Evolutionary conservation across 106 monocot species (phyloP), one percentile per base, ranked within the genome.

Genomic region (Xerophyta viscosa): DNA sequence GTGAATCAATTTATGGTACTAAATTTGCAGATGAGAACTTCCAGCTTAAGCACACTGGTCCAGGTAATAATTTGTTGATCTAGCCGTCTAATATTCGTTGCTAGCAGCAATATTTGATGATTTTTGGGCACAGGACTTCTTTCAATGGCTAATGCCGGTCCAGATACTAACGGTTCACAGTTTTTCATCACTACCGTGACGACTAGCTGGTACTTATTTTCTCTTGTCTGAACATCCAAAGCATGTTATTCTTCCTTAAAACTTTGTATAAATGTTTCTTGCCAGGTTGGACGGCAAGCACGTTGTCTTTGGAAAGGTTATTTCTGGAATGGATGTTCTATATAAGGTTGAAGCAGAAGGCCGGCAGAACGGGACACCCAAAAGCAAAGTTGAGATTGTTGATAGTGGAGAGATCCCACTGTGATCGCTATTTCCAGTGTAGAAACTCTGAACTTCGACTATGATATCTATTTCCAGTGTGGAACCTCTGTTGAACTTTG

Each of bases 301-400:
- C 53, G 94, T 94, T 20, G 94, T 94, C 19, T 94, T 94, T 20
- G 94, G 88, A 22, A 88, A 94, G 59, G 94, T 94, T 21, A 3
- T 94, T 0, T 88, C 88, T 31, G 94, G 94, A 58, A 94, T 94
- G 94, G 88, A 94, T 68, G 94, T 94, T 42, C 63, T 94, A 3
- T 94, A 94, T 80, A 88, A 94, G 69, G 31, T 94, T 1, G 94
- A 94, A 66, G 94, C 94, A 4, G 94, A 88, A 76, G 94, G 94
- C 2, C 68, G 47, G 47, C 88, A 84, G 30, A 84, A 46, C 56
- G 94, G 88, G 21, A 58, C 80, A 10, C 94, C 94, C 6, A 94
- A 88, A 65, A 84, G 78, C 66, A 94, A 73, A 15, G 94, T 94
- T 50, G 84, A 76, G 6, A 76, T 88, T 45, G 63, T 66, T 1